phyloP scores from a whole-genome alignment of 495 filamentous ascomycete species.

The Neurospora sp. region DNA sequence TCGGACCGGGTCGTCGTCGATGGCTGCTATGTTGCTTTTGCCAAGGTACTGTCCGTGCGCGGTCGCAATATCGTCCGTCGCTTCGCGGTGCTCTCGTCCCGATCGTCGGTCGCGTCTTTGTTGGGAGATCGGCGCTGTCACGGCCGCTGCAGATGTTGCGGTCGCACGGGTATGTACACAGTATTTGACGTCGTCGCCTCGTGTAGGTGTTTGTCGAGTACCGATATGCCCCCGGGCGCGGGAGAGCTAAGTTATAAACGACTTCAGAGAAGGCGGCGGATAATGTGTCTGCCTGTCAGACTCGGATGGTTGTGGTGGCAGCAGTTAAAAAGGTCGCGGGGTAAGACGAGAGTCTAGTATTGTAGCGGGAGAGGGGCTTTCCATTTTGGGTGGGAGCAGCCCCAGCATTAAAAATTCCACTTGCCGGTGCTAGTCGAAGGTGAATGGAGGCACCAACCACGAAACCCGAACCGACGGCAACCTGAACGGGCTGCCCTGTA shows the following conservation, averaged over 20 bases:
- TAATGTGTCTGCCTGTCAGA: neutral
- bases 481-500: neutral
- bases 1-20: conserved; percentile 5
- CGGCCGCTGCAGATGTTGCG: neutral
- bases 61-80: neutral
- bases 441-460: neutral
- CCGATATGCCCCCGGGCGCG: neutral
- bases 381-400: neutral
- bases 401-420: neutral
- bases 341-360: neutral
- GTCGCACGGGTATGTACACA: neutral
- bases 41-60: neutral
- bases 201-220: neutral
- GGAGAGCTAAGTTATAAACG: neutral
- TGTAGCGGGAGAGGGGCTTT: neutral
- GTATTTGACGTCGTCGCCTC: neutral
- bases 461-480: neutral
- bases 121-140: neutral
- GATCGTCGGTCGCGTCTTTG: neutral
- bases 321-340: neutral
- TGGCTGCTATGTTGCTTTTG: neutral
- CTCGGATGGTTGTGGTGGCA: neutral
- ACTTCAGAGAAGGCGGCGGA: neutral
- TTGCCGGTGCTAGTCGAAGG: neutral
- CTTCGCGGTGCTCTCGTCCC: neutral